Evolutionary conservation across 208 protist species (phyloP), one percentile per base, ranked within the genome.

Genomic region (Vickermania ingenoplastis): DNA sequence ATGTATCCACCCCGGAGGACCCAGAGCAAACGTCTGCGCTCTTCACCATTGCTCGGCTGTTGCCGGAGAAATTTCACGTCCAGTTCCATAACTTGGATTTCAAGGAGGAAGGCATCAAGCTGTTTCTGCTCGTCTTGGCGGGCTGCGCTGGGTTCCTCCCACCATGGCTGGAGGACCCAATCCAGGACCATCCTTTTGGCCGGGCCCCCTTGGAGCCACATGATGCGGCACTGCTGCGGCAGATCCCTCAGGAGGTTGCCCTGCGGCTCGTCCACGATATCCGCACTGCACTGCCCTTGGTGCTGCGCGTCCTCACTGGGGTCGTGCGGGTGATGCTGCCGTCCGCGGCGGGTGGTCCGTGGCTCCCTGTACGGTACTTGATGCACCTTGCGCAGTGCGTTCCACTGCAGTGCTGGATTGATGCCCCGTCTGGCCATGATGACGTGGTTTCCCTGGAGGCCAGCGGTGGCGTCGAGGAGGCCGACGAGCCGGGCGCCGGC

Each of bases 61-160:
- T 94, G 56, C 84, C 84, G 1, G 52, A 63, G 1, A 24, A 26
- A 11, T 79, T 83, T 3, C 61, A 59, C 13, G 77, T 94, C 50
- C 69, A 64, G 26, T 83, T 83, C 60, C 58, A 89, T 31, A 75
- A 89, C 59, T 41, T 88, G 27, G 81, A 92, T 68, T 91, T 87
- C 61, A 53, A 36, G 25, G 64, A 68, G 50, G 41, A 66, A 4
- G 63, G 58, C 29, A 78, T 65, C 53, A 94, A 94, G 71, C 65
- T 91, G 24, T 85, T 76, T 49, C 45, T 91, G 3, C 79, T 91
- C 30, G 54, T 89, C 30, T 71, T 91, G 13, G 79, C 81, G 31
- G 77, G 88, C 65, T 83, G 81, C 61, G 77, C 79, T 24, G 79
- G 84, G 17, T 73, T 91, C 53, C 79, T 91, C 53, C 65, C 71